A percentile compares a stretch with the other conserved stretches of the same genome.
Conservation (phyloP, 2,329 filamentous ascomycete genomes). For the Hypoxylon sp. region DNA sequence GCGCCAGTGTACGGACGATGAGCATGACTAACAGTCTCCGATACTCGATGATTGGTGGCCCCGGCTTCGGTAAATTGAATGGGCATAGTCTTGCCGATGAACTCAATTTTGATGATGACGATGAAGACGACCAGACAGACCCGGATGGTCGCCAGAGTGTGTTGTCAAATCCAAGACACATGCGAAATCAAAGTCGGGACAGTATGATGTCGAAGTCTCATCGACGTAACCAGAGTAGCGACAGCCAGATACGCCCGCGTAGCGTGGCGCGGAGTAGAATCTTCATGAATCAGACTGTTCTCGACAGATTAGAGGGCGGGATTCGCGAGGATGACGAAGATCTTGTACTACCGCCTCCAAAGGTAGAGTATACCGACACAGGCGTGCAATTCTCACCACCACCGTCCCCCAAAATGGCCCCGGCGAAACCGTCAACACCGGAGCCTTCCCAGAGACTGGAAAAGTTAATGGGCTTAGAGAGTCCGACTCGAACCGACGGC, state of each 20-base stretch:
- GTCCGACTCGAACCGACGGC: constrained; percentile 55
- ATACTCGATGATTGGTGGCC: constrained; percentile 73
- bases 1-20: constrained; percentile 75
- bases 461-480: constrained; percentile 55
- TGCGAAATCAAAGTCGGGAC: constrained; percentile 65
- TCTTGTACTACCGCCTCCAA: constrained; percentile 46
- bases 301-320: constrained; percentile 64
- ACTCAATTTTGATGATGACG: constrained; percentile 84
- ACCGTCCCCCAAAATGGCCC: constrained; percentile 68
- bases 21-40: constrained; percentile 77
- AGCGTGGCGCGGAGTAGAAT: constrained; percentile 64
- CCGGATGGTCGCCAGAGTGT: constrained; percentile 73
- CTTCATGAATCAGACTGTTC: constrained; percentile 61
- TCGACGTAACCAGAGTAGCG: constrained; percentile 64
- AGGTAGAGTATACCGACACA: constrained; percentile 73
- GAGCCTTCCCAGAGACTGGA: constrained; percentile 54
- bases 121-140: constrained; percentile 76
- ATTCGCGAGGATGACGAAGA: constrained; percentile 61
- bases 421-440: constrained; percentile 52
- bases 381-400: constrained; percentile 86
- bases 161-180: constrained; percentile 61
- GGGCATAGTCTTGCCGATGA: constrained; percentile 89
- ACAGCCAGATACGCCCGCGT: constrained; percentile 64
- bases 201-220: constrained; percentile 60
- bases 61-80: constrained; percentile 63